Evolutionary conservation across 768 basidiomycete genomes (phyloP).

Genomic region (Mycena olivaceomarginata): DNA sequence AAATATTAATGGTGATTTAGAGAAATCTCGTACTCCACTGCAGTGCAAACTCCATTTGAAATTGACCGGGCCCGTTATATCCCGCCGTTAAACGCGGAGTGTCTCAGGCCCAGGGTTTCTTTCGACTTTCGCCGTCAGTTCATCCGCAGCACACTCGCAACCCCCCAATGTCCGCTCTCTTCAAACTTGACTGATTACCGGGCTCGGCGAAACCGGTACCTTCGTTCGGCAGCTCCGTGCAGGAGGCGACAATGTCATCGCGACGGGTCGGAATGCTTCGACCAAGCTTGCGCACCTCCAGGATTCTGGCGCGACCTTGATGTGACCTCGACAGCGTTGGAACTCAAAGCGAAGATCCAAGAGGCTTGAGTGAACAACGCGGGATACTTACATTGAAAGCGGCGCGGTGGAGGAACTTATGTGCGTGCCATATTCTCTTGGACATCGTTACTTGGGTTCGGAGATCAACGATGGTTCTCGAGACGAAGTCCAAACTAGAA

Average conservation of each 20-base stretch:
- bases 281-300: neutral
- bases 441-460: too few species aligned
- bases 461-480: too few species aligned
- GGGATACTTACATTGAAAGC: neutral
- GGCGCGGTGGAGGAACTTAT: neutral
- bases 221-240: neutral
- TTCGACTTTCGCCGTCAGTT: too few species aligned
- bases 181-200: neutral
- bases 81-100: too few species aligned
- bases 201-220: neutral
- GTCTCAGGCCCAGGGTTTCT: too few species aligned
- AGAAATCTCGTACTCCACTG: neutral
- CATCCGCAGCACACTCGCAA: too few species aligned
- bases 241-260: neutral
- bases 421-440: neutral
- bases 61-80: neutral
- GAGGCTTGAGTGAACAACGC: neutral
- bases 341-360: neutral
- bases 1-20: too few species aligned
- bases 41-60: neutral
- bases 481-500: too few species aligned
- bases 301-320: neutral
- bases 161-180: neutral
- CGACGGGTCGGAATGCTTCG: neutral
- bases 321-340: neutral